These are phyloP conservation scores for Martensiomyces pterosporus DNA, from an alignment of 192 early-diverging fungal species.

Conservation along the genomic window DNA sequence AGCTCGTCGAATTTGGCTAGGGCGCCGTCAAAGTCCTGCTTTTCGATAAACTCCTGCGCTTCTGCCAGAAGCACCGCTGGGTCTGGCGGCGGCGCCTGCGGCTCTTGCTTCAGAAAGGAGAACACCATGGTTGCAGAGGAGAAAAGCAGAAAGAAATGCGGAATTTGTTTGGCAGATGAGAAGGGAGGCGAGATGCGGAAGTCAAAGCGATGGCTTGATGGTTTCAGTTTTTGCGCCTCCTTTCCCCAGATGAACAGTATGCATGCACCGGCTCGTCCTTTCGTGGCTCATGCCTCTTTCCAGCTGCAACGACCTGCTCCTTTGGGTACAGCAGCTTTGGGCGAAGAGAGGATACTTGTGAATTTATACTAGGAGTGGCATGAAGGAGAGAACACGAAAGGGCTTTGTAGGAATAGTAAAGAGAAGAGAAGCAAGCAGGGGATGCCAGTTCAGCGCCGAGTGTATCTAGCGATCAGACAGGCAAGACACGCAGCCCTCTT, in stretches of 20 bases:
- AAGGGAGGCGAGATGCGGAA: not conserved
- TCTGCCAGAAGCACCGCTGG: conserved; percentile 40
- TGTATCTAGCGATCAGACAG: not conserved
- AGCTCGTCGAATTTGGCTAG: conserved; percentile 49
- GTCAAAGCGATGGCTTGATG: no score
- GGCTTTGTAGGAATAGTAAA: not conserved
- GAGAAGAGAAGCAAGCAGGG: conserved; percentile 8
- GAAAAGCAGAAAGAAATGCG: not conserved
- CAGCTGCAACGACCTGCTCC: no score
- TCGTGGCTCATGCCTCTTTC: no score
- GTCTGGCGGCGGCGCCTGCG: conserved; percentile 31
- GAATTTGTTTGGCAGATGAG: not conserved
- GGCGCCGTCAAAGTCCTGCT: conserved; percentile 42
- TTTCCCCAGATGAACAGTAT: no score
- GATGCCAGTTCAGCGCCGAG: not conserved
- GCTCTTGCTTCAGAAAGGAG: conserved; percentile 40
- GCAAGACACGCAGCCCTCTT: conserved; percentile 3
- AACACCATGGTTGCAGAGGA: conserved; percentile 5
- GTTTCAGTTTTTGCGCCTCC: no score
- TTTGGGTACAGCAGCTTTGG: not conserved
- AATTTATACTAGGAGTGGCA: not conserved
- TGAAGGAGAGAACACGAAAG: conserved; percentile 2
- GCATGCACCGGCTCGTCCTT: no score
- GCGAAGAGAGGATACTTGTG: not conserved
- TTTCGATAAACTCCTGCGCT: conserved; percentile 45